Base-by-base conservation (phyloP, 495 filamentous ascomycete genomes). In the Haplographium delicatum region DNA sequence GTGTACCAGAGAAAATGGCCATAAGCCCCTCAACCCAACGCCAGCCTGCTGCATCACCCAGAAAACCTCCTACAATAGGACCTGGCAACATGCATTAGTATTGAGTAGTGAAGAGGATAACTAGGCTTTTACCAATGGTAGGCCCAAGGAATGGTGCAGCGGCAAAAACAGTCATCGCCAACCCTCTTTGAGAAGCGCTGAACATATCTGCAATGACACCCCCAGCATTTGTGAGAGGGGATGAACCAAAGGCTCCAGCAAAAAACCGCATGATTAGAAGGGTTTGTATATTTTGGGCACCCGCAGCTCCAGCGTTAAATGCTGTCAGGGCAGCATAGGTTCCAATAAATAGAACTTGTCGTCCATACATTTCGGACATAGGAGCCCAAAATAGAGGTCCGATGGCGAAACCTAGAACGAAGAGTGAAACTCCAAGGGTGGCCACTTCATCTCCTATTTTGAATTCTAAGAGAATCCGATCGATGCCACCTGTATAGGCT, bases 171-270 rank as follows among this genome's bases (percentile, higher is more conserved):
- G 74, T 76, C 58, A 78, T 75, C 0, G 84, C 85, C n/a, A 85
- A 50, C 40, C 85, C 85, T 58, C 85, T 67, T 55, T 88, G 67
- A 47, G 66, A 69, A 5, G 82, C 82, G 9, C 72, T 57, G 56
- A 88, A 90, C 78, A 88, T 85, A 55, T 90, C 84, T 27, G 84
- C 83, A 56, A 89, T 85, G 37, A 89, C 82, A 62, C 84, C 84
- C 47, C 84, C 84, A 18, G 83, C 74, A 62, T 88, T 89, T 15
- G 84, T 87, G 45, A 89, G 60, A 27, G 85, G 84, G 1, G 83
- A 86, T 2, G 82, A 83, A 25, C 88, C 88, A 63, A 90, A 88
- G n/a, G 85, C 73, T 41, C 88, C 87, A 24, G 83, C 86, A 47
- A 90, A 84, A 72, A 90, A 89, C 22, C 88, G 83, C 22, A 89